Evolutionary conservation across 1,139 yeast species (phyloP).

Genomic region (Debaryomycetaceae sp.): DNA sequence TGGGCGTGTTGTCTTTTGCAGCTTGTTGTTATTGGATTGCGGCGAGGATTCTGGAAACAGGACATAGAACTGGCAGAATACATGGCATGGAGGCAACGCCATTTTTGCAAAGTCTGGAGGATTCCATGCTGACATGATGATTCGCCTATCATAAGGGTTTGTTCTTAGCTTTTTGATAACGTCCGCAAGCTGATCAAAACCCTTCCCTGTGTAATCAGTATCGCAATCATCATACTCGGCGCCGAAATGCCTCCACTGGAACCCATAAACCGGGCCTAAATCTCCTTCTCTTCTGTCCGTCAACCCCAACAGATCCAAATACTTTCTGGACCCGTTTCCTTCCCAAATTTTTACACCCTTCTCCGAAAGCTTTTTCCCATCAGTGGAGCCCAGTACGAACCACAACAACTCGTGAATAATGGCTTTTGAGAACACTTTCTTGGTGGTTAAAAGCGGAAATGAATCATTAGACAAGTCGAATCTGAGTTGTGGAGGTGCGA

Average conservation of each 20-base stretch:
- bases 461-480: constrained; percentile 68
- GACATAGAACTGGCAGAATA: constrained; percentile 92
- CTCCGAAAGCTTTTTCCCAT: constrained; percentile 72
- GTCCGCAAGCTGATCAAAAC: constrained; percentile 83
- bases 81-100: constrained; percentile 99
- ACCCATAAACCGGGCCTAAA: constrained; percentile 96
- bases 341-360: constrained; percentile 96
- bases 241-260: constrained; percentile 99
- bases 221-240: constrained; percentile 86
- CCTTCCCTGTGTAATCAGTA: constrained; percentile 80
- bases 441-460: constrained; percentile 89
- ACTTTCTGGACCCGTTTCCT: constrained; percentile 96
- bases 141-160: constrained; percentile 91
- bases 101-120: constrained; percentile 89
- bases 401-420: constrained; percentile 86
- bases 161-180: constrained; percentile 76
- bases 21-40: constrained; percentile 12
- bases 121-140: constrained; percentile 96
- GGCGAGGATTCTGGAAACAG: constrained; percentile 55
- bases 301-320: constrained; percentile 78
- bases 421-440: constrained; percentile 85
- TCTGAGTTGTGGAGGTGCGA: constrained; percentile 94
- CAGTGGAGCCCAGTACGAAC: constrained; percentile 90
- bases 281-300: constrained; percentile 85
- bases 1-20: constrained; percentile 39